Conservation (phyloP, 371 early-diverging fungal genomes). For the Mortierella sp. region DNA sequence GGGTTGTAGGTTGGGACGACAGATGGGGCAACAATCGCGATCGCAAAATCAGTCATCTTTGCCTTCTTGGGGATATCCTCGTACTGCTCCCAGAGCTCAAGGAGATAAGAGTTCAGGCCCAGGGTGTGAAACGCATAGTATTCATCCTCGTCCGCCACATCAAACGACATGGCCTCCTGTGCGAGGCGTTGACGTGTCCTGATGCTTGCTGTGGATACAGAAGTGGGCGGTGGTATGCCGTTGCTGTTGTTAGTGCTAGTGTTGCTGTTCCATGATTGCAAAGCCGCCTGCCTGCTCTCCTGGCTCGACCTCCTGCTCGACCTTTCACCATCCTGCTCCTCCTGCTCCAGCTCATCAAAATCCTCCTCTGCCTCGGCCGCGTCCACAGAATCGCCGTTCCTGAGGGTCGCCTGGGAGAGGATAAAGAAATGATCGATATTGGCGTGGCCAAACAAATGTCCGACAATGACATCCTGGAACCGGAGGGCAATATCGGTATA, state of each 20-base stretch:
- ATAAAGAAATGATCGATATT: conserved; percentile 82
- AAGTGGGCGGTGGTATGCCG: no score
- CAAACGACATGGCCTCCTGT: neutral
- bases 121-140: conserved; percentile 28
- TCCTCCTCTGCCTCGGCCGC: neutral
- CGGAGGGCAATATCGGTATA: conserved; percentile 72
- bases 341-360: neutral
- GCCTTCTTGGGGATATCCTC: conserved; percentile 43
- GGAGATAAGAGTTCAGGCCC: conserved; percentile 45
- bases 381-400: neutral
- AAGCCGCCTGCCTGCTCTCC: neutral
- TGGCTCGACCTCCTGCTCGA: neutral
- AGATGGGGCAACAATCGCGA: conserved; percentile 78
- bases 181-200: neutral
- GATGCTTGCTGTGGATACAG: neutral
- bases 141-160: conserved; percentile 22
- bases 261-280: neutral
- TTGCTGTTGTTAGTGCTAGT: neutral
- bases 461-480: conserved; percentile 74
- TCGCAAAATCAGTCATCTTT: conserved; percentile 57
- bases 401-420: conserved; percentile 49
- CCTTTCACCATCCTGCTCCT: neutral
- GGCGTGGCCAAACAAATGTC: conserved; percentile 86
- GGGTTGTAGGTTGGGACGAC: conserved; percentile 85
- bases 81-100: conserved; percentile 58